Percentiles rank a stretch among this genome's conserved stretches.
These are phyloP conservation scores for Cercospora janseana DNA, from an alignment of 2,329 filamentous ascomycete species.

Conservation along the genomic window DNA sequence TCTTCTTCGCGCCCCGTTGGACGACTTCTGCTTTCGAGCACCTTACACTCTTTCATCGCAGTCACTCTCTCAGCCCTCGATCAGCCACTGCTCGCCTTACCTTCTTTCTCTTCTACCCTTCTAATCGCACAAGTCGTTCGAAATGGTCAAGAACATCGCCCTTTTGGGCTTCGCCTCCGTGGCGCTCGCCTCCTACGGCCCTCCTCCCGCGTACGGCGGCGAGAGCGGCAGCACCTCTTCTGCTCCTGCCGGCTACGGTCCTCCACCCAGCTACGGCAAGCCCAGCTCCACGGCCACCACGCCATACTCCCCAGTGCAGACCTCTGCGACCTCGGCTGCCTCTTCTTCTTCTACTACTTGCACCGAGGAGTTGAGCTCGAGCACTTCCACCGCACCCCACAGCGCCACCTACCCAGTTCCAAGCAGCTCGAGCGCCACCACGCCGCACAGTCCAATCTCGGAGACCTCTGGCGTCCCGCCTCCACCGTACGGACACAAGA, in stretches of 20 bases:
- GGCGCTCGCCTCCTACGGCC: slow-evolving; percentile 15
- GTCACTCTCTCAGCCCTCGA: slow-evolving; percentile 8
- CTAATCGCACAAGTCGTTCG: slow-evolving; percentile 12
- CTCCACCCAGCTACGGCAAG: no score
- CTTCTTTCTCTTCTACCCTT: slow-evolving; percentile 17
- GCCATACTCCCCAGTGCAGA: slow-evolving; percentile 3
- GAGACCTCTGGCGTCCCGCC: not conserved
- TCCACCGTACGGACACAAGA: no score
- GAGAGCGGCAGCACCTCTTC: not conserved
- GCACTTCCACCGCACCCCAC: not conserved
- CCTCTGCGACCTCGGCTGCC: slow-evolving; percentile 1
- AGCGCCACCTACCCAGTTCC: not conserved
- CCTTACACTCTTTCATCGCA: slow-evolving; percentile 13
- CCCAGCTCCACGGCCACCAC: slow-evolving; percentile 8
- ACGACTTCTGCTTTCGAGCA: slow-evolving; percentile 14
- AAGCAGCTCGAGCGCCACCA: not conserved
- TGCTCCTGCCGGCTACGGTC: not conserved
- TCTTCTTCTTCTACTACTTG: slow-evolving; percentile 3
- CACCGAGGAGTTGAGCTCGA: slow-evolving; percentile 8
- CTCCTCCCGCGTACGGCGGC: slow-evolving; percentile 12
- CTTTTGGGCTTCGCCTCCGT: slow-evolving; percentile 21
- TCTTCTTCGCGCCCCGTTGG: slow-evolving; percentile 15
- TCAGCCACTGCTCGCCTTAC: not conserved
- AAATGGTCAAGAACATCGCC: slow-evolving; percentile 22
- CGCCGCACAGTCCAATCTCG: not conserved